Conservation (phyloP, 108 stramenopile species). For the Schizochytrium sp. region DNA sequence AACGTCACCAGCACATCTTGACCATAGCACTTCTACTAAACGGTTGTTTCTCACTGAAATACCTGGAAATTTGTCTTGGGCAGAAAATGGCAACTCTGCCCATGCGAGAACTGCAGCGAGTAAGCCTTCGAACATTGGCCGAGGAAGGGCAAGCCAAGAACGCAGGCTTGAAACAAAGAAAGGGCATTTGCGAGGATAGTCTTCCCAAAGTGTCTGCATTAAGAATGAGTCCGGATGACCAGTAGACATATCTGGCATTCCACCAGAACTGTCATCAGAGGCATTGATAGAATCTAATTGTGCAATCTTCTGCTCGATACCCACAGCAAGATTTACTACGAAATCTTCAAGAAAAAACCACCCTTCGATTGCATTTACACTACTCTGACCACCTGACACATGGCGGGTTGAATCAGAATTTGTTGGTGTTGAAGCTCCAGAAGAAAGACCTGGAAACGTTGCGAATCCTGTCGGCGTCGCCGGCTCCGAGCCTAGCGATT, state of each 20-base stretch:
- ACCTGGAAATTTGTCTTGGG: not conserved
- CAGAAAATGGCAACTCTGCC: conserved; percentile 29
- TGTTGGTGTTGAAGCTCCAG: too few species aligned
- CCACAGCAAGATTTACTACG: not conserved
- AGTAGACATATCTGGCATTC: not conserved
- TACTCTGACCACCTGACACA: too few species aligned
- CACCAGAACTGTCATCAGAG: not conserved
- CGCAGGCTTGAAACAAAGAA: conserved; percentile 40
- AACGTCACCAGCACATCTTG: not conserved
- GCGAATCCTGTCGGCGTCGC: too few species aligned
- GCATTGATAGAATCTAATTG: not conserved
- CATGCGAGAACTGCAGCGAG: not conserved
- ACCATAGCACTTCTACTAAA: conserved; percentile 1
- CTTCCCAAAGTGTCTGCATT: conserved; percentile 37
- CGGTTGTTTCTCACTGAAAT: not conserved
- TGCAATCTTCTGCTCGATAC: not conserved
- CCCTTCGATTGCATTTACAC: not conserved
- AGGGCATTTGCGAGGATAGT: not conserved
- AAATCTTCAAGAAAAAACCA: conserved; percentile 24
- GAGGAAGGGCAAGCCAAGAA: not conserved
- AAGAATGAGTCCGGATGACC: not conserved
- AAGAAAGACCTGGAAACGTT: too few species aligned
- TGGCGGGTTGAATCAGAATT: too few species aligned
- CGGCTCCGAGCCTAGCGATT: too few species aligned
- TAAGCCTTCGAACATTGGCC: not conserved